phyloP scores from a whole-genome alignment of 2,329 filamentous ascomycete species.

The Chalaropsis ovoidea region DNA sequence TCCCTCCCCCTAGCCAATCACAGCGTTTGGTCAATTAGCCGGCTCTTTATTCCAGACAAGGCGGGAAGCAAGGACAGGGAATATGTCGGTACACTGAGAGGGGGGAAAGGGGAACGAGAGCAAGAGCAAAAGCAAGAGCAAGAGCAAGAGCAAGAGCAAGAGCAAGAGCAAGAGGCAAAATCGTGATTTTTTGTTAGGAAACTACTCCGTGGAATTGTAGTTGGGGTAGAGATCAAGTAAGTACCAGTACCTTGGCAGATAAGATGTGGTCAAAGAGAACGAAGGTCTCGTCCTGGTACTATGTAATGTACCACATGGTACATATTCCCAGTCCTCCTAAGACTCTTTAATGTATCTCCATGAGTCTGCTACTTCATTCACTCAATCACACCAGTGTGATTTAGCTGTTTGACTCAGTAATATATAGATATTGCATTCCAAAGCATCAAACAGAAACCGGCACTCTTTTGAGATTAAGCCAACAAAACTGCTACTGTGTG shows the following conservation, averaged over 20 bases:
- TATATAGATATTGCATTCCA: neutral
- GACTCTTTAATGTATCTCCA: conserved; percentile 1
- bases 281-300: neutral
- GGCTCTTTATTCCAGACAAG: neutral
- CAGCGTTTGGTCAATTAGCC: neutral
- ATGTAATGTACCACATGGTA: neutral
- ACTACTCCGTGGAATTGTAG: neutral
- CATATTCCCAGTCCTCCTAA: neutral
- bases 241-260: no score
- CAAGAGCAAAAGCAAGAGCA: neutral
- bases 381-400: neutral
- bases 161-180: neutral
- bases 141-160: neutral
- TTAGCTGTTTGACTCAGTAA: neutral
- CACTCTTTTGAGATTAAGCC: neutral
- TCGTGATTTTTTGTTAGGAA: neutral
- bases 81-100: neutral
- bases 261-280: neutral
- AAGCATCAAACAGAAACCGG: neutral
- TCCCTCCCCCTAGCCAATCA: neutral
- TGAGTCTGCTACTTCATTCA: neutral
- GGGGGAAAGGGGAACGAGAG: neutral
- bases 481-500: neutral
- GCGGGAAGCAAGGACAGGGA: conserved; percentile 5
- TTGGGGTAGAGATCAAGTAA: no score